Percentiles rank a stretch among this genome's conserved stretches.
These are phyloP conservation scores for Pichia norvegensis DNA, from an alignment of 1,139 yeast genomes.

Conservation along the genomic window DNA sequence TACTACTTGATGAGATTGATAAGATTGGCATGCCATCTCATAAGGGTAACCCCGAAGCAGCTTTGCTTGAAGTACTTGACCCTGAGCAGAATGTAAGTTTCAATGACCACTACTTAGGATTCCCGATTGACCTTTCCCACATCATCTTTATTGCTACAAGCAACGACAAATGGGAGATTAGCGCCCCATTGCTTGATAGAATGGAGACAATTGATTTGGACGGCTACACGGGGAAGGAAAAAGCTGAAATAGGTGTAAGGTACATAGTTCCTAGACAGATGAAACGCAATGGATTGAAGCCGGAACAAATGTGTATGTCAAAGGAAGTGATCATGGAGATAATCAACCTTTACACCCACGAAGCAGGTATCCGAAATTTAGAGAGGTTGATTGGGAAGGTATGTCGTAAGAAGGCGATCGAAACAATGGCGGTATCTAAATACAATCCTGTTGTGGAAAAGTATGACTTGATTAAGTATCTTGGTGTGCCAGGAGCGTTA, in stretches of 20 bases:
- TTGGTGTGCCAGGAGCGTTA: slow-evolving; percentile 37
- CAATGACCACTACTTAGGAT: slow-evolving; percentile 80
- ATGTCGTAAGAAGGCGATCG: slow-evolving; percentile 79
- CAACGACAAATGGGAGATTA: slow-evolving; percentile 67
- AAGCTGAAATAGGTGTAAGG: slow-evolving; percentile 61
- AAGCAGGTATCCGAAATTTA: slow-evolving; percentile 78
- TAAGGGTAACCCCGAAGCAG: slow-evolving; percentile 91
- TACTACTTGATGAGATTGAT: slow-evolving; percentile 82
- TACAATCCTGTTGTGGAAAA: slow-evolving; percentile 37
- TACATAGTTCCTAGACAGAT: slow-evolving; percentile 78
- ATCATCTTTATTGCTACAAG: slow-evolving; percentile 86
- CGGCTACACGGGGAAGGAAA: slow-evolving; percentile 79
- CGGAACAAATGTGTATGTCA: slow-evolving; percentile 30
- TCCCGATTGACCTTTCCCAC: slow-evolving; percentile 80
- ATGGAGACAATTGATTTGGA: slow-evolving; percentile 76
- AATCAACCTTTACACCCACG: slow-evolving; percentile 71
- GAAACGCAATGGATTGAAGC: slow-evolving; percentile 58
- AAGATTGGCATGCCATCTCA: slow-evolving; percentile 56
- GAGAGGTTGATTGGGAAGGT: slow-evolving; percentile 67
- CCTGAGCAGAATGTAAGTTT: slow-evolving; percentile 82
- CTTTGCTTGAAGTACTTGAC: slow-evolving; percentile 79
- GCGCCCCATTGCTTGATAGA: slow-evolving; percentile 77
- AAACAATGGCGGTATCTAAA: slow-evolving; percentile 30
- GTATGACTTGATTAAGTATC: slow-evolving; percentile 36
- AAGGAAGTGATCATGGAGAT: slow-evolving; percentile 48